Evolutionary conservation across 805 yeast genomes (phyloP), one percentile per base, ranked within the genome.

Genomic region (Wickerhamomyces queroliae): DNA sequence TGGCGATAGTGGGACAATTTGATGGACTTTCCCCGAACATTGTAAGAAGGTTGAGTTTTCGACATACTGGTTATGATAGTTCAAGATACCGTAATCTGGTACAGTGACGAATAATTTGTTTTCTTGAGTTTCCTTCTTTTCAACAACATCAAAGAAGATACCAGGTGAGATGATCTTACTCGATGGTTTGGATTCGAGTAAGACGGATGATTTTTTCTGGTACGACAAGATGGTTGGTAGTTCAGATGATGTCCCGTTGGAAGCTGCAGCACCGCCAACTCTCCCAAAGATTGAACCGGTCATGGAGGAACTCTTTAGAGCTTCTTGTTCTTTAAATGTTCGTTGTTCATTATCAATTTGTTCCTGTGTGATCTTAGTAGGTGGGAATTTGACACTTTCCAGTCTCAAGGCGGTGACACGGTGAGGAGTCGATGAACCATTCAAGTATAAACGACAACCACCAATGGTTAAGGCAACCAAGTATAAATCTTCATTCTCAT

Each of bases 21-120:
- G 86, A 52, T 81, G 89, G 20, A 90, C 78, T 25, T 63, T 63
- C 12, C 80, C 79, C 28, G 73, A 74, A 12, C 76, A 67, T 34
- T 76, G 82, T 36, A 85, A 61, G 50, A 81, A 76, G 39, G 89
- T 87, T 3, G 93, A 88, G 56, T 85, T 91, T 60, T 89, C 97
- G 24, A 82, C 70, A 49, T 82, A 75, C 48, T 76, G 77, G 43
- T 78, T 78, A 42, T 79, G 78, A 47, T 80, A 80, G 54, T 87
- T 88, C 46, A 88, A 64, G 31, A 84, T 70, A 32, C 96, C 96
- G 53, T 86, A 81, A 59, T 93, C 96, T 7, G 93, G 83, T 8
- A 88, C 82, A 35, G 91, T 71, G 3, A 83, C 80, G 58, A 84
- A 88, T 18, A 87, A 61, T 39, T 73, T 72, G 43, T 74, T 62